Evolutionary conservation across 176 grass and related monocot species (phyloP), one percentile per base, ranked within the genome.

Genomic region (Cymbopogon citratus): DNA sequence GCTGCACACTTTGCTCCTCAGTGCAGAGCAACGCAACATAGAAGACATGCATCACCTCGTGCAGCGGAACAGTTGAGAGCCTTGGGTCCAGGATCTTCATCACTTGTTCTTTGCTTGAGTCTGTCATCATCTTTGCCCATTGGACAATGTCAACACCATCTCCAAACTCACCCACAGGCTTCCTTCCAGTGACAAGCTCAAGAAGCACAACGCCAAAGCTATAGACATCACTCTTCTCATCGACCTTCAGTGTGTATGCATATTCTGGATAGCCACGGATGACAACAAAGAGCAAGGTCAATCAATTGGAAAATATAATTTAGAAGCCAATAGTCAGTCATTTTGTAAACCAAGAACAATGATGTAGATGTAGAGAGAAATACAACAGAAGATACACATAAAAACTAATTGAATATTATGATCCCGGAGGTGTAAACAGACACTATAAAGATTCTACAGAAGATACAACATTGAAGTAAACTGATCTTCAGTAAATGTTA

Each of bases 121-220:
- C 89, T 2, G 92, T 98, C 85, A 87, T 93, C 88, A 85, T 91
- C 54, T 86, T 89, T 23, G 94, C 92, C 95, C 95, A 98, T 26
- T 98, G 95, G 40, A 98, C 95, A 43, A 98, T 98, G 87, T 98
- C 95, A 0, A 98, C 95, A 8, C 95, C 95, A 44, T 98, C 92
- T 0, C 95, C 95, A 15, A 98, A 98, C 74, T 98, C 95, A 3
- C 95, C 95, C 0, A 98, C 95, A 3, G 95, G 95, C 80, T 98
- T 98, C 74, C 87, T 81, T 63, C 95, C 92, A 1, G 91, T 95
- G 36, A 98, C 91, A 46, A 98, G 90, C 80, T 98, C 95, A 0
- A 98, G 91, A 7, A 98, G 90, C 57, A 98, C 95, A n/a, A 98
- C 95, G 0, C 95, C 95, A 29, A 98, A 98, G 81, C 95, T 98